Evolutionary conservation across 2,329 filamentous ascomycete species (phyloP), one percentile per base, ranked within the genome.

Genomic region (Metarhizium humberi): DNA sequence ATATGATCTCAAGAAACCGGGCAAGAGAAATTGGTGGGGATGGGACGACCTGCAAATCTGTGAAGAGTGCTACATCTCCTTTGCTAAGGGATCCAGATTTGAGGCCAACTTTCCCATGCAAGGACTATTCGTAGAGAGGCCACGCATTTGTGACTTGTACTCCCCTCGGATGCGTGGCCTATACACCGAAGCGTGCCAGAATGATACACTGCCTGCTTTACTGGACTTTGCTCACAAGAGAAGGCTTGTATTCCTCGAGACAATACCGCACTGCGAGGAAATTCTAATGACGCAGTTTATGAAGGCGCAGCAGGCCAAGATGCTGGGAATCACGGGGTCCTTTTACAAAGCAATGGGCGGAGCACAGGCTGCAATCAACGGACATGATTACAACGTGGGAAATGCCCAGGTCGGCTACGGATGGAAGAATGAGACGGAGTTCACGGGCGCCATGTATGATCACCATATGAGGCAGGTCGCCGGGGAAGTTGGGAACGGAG

Each of bases 101-200:
- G 69, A 68, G 10, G 36, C 57, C 30, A 54, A 58, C 2, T 72
- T 71, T 62, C 58, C 59, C 2, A 58, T 71, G 16, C 60, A 59
- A 1, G 64, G 67, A 5, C 51, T 55, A 2, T 38, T 55, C 2
- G 57, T 64, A 0, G 48, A 62, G 13, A 52, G 51, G 1, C 56
- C 56, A 53, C 57, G 60, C 3, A 68, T 73, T 62, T 73, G 71
- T 58, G 69, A 73, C 49, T 57, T 72, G 47, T 73, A 70, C 55
- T 71, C 68, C 5, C 61, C 64, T 29, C 69, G 69, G 11, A 73
- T 74, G 66, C 67, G 71, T 6, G 50, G 56, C 0, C 51, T 71
- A 0, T 73, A 70, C 57, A 55, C 54, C 1, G 60, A 67, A 29
- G 68, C 69, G 2, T 69, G 69, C 49, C 43, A 47, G 6, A 51